Evolutionary conservation across 2,329 filamentous ascomycete species (phyloP).

Genomic region (Alternaria panax): DNA sequence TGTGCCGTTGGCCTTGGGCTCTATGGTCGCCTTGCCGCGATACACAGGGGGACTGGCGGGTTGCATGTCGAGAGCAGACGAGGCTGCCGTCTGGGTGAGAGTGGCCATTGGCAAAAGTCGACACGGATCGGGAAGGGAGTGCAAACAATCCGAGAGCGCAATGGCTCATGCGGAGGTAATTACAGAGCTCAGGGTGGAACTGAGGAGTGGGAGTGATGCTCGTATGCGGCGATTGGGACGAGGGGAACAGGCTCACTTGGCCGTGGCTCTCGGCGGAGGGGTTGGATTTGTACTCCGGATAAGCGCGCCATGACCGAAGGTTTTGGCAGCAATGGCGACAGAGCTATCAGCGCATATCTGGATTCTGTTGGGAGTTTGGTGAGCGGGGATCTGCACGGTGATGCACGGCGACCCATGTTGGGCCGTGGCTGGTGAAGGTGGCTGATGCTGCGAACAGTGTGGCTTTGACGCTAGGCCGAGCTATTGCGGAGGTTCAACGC

Average conservation of each 20-base stretch:
- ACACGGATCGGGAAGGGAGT: constrained; percentile 8
- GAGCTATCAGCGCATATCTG: constrained; percentile 17
- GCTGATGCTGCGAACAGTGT: constrained; percentile 3
- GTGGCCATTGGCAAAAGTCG: constrained; percentile 41
- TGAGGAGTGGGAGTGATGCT: constrained; percentile 18
- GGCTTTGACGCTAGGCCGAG: constrained; percentile 8
- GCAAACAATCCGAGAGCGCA: constrained; percentile 7
- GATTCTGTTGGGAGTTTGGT: constrained; percentile 30
- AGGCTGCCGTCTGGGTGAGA: constrained; percentile 30
- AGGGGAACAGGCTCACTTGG: constrained; percentile 31
- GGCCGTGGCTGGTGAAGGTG: constrained; percentile 16
- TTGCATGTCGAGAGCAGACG: constrained; percentile 34
- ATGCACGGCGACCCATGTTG: constrained; percentile 19
- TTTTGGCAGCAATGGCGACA: constrained; percentile 14
- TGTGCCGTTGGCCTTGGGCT: constrained; percentile 22
- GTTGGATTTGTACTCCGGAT: constrained; percentile 8
- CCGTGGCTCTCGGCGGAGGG: constrained; percentile 18
- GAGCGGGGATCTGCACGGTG: constrained; percentile 24
- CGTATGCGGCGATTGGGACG: constrained; percentile 21
- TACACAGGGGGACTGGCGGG: constrained; percentile 33
- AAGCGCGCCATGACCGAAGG: constrained; percentile 19
- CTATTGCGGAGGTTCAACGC: constrained; percentile 10
- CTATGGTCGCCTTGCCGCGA: constrained; percentile 32
- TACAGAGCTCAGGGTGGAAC: constrained; percentile 8
- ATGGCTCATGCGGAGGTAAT: constrained; percentile 10